Base-by-base conservation (phyloP, 75 land plant species). In the Ceratopteris richardii region DNA sequence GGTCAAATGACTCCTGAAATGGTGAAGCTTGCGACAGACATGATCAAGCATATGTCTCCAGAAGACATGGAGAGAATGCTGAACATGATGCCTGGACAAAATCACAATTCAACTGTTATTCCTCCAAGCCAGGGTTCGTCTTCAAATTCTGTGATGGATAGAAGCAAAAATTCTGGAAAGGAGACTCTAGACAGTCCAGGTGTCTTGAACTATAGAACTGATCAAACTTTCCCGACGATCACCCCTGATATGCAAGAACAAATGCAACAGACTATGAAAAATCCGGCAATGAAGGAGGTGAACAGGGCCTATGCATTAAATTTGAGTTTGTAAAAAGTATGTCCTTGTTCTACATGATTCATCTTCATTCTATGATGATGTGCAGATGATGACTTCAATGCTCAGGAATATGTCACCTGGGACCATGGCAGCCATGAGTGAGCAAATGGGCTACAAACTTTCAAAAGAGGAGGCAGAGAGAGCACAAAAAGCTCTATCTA, bases 261-360 rank as follows among this genome's bases (percentile, higher is more conserved):
- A 44, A 75, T 88, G 83, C 69, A 77, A 57, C 83, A 74, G 71
- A 80, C 82, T 58, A 86, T 94, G 91, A 90, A 82, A 52, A 82
- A 94, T 74, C 99, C 99, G 68, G 86, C 86, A 1, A 86, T 80
- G 83, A 77, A 66, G 21, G 75, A 94, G 96, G 99, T 94, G 10
- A 58, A n/a, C n/a, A n/a, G n/a, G n/a, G n/a, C n/a, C n/a, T n/a
- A n/a, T n/a, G n/a, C n/a, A n/a, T n/a, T n/a, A n/a, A n/a, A n/a
- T n/a, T n/a, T n/a, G n/a, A n/a, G n/a, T n/a, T n/a, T n/a, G n/a
- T n/a, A n/a, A n/a, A n/a, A n/a, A n/a, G n/a, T n/a, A n/a, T n/a
- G n/a, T n/a, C n/a, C n/a, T n/a, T n/a, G n/a, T n/a, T n/a, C n/a
- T n/a, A n/a, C n/a, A 48, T 48, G 6, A 11, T 22, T 18, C 25